Evolutionary conservation across 2,329 filamentous ascomycete species (phyloP).

Genomic region (Exophiala sp.): DNA sequence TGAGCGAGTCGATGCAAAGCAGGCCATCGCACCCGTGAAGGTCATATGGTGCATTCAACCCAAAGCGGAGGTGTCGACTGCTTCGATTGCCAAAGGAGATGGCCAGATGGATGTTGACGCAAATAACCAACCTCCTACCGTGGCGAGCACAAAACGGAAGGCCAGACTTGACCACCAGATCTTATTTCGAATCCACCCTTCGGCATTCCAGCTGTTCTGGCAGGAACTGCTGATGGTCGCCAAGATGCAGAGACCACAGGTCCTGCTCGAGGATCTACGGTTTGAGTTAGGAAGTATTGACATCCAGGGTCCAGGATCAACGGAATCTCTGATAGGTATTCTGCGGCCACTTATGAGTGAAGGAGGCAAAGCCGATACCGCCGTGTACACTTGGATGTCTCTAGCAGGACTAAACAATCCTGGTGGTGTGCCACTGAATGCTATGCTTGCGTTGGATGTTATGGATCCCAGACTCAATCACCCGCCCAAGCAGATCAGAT

Average conservation of each 20-base stretch:
- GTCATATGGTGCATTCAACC: constrained; percentile 60
- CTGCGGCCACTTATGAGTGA: constrained; percentile 53
- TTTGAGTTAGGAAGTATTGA: constrained; percentile 72
- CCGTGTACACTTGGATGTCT: constrained; percentile 36
- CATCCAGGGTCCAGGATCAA: constrained; percentile 69
- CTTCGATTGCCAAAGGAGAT: background rate
- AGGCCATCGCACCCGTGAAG: constrained; percentile 67
- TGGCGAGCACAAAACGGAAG: constrained; percentile 14
- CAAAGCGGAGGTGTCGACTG: constrained; percentile 26
- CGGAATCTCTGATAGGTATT: constrained; percentile 69
- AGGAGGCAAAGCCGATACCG: constrained; percentile 26
- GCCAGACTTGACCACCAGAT: constrained; percentile 50
- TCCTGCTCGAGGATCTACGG: constrained; percentile 63
- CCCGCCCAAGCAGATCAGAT: constrained; percentile 59
- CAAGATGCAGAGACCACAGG: constrained; percentile 59
- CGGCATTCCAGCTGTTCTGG: constrained; percentile 66
- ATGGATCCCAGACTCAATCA: constrained; percentile 77
- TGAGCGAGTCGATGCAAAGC: constrained; percentile 51
- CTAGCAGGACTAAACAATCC: constrained; percentile 60
- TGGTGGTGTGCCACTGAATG: constrained; percentile 64
- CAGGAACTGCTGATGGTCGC: constrained; percentile 56
- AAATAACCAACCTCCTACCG: constrained; percentile 1
- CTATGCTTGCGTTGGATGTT: constrained; percentile 68
- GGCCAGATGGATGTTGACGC: constrained; percentile 37
- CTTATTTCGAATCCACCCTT: constrained; percentile 76